Base-by-base conservation (phyloP, 106 monocot genomes). In the Cymbidium sinense region DNA sequence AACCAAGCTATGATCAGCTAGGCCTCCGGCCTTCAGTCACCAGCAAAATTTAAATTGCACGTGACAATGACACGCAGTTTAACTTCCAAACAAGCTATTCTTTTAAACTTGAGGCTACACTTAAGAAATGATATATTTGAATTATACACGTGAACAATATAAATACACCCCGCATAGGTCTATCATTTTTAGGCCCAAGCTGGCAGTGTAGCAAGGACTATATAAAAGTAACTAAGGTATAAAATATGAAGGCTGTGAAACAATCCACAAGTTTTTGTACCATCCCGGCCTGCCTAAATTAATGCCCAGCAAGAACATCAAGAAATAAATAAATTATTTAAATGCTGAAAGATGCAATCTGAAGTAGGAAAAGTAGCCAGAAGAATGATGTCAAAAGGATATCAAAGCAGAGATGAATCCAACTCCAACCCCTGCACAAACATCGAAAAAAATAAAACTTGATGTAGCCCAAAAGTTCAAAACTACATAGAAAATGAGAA, bases 361-460 rank as follows among this genome's bases (percentile, higher is more conserved):
- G 33, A 28, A 33, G 11, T 5, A 28, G 33, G 31, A 15, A 33
- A 13, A 58, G 29, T 17, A 33, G 20, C 64, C 29, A 47, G 10
- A 70, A 64, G 76, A 39, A 51, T 69, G 7, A 10, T 74, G 2
- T 62, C 8, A 77, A 62, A 89, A 94, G 94, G 94, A 94, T 94
- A 94, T 94, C 43, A 94, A 54, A 84, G 94, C 87, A 87, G 94
- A 94, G 76, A 84, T 82, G 76, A 94, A 94, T 79, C 91, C 94
- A 87, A 94, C 91, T 78, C 94, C 94, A 84, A 91, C 91, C 31
- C 94, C 94, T 94, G 87, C 28, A 82, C 34, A 83, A 12, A 81
- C 8, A 67, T 10, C 70, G 43, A 76, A 58, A 76, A 58, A 54
- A 47, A 23, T 58, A 5, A n/a, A 31, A 67, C 31, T 23, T 30